Conservation (phyloP, 2,329 filamentous ascomycete genomes). For the Claviceps purpurea region DNA sequence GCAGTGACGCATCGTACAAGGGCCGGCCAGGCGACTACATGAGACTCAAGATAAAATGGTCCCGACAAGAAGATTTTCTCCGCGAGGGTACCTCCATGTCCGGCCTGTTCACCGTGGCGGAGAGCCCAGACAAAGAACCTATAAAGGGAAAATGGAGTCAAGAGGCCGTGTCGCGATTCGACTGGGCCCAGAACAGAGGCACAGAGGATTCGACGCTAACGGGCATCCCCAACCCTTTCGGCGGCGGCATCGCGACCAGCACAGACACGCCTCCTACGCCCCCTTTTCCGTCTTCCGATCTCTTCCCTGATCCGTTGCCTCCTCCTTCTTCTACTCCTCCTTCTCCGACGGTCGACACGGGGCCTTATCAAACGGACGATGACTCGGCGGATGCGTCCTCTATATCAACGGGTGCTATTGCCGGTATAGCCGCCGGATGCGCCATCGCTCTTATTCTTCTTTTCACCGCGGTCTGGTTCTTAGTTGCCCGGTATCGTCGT, state of each 20-base stretch:
- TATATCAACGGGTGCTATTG: conserved; percentile 29
- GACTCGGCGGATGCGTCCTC: conserved; percentile 10
- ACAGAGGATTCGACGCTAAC: background rate
- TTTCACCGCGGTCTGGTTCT: conserved; percentile 27
- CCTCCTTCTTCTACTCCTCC: background rate
- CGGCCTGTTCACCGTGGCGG: conserved; percentile 10
- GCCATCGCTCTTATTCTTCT: conserved; percentile 25
- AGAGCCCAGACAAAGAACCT: background rate
- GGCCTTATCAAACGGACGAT: background rate
- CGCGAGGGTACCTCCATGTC: conserved; percentile 3
- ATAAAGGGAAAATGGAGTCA: background rate
- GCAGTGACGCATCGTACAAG: background rate
- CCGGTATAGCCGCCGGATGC: conserved; percentile 32
- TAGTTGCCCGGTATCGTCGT: conserved; percentile 27
- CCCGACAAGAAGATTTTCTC: background rate
- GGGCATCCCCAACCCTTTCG: background rate
- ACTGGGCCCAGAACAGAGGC: background rate
- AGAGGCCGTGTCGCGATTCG: background rate
- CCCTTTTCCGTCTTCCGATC: too few relatives aligned
- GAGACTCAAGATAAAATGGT: conserved; percentile 9
- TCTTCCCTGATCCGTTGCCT: too few relatives aligned
- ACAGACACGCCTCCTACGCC: background rate
- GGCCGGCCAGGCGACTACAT: conserved; percentile 3
- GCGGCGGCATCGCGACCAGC: background rate
- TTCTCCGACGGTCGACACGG: background rate